Percentiles rank a stretch among this genome's conserved stretches.
These are phyloP conservation scores for Hanseniaspora osmophila DNA, from an alignment of 805 yeast genomes.

Conservation along the genomic window DNA sequence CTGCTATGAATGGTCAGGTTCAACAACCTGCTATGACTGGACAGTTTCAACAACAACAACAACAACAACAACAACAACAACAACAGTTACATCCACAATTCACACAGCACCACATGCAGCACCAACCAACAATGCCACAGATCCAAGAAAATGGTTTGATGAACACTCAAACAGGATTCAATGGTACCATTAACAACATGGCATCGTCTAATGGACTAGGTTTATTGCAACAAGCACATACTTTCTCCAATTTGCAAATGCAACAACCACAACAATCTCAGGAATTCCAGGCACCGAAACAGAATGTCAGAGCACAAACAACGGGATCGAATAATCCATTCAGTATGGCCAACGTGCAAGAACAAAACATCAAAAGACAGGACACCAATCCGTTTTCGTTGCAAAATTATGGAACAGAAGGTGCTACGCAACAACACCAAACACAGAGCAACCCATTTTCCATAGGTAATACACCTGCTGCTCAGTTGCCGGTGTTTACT, in stretches of 20 bases:
- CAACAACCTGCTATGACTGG: not conserved
- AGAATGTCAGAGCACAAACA: conserved; percentile 6
- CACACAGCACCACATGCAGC: conserved; percentile 4
- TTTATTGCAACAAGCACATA: no score
- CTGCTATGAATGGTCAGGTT: no score
- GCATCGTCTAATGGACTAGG: no score
- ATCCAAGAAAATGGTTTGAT: not conserved
- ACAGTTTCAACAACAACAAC: not conserved
- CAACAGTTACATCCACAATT: conserved; percentile 19
- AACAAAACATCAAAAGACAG: conserved; percentile 9
- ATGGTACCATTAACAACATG: no score
- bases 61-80: no score
- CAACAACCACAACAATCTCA: conserved; percentile 8
- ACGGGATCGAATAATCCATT: conserved; percentile 28
- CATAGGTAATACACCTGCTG: not conserved
- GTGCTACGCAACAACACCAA: not conserved
- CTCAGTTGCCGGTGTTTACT: conserved; percentile 1
- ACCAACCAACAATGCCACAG: not conserved
- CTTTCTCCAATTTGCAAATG: not conserved
- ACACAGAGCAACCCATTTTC: conserved; percentile 5
- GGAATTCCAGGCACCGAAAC: no score
- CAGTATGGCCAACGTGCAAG: conserved; percentile 18
- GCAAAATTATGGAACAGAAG: conserved; percentile 3
- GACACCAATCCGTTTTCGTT: conserved; percentile 9
- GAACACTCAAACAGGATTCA: not conserved